A percentile compares a stretch with the other conserved stretches of the same genome.
Evolutionary conservation across 2,329 filamentous ascomycete species (phyloP).

Genomic region (Exophiala oligosperma): DNA sequence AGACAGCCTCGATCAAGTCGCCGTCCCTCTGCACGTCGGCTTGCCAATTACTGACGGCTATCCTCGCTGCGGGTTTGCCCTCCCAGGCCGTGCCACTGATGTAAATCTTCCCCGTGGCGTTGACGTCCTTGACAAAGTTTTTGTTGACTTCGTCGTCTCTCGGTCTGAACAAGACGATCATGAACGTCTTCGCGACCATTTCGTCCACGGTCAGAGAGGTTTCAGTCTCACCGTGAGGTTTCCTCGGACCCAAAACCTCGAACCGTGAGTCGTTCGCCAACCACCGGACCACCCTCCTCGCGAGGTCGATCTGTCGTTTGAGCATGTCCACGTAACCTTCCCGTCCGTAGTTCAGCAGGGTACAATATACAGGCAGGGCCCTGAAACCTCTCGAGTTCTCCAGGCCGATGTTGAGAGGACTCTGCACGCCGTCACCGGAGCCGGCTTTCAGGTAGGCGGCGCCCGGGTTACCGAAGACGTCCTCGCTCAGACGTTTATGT

Average conservation of each 20-base stretch:
- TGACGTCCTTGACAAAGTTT: conserved; percentile 69
- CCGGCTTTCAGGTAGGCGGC: conserved; percentile 64
- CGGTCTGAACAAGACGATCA: conserved; percentile 77
- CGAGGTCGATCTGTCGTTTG: conserved; percentile 68
- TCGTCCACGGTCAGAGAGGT: conserved; percentile 24
- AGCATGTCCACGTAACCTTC: conserved; percentile 70
- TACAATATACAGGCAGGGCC: conserved; percentile 84
- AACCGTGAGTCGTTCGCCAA: conserved; percentile 63
- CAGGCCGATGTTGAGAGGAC: conserved; percentile 80
- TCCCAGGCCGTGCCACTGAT: conserved; percentile 81
- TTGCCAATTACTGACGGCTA: conserved; percentile 85
- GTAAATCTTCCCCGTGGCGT: conserved; percentile 72
- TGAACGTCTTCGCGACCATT: conserved; percentile 58
- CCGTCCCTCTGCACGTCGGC: conserved; percentile 69
- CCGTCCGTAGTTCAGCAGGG: conserved; percentile 71
- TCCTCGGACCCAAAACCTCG: conserved; percentile 54
- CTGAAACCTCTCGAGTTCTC: conserved; percentile 92
- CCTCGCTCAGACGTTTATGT: conserved; percentile 55
- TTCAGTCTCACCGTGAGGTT: conserved; percentile 45
- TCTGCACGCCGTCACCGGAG: conserved; percentile 58
- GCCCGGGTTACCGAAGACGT: conserved; percentile 79
- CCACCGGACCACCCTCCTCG: conserved; percentile 65
- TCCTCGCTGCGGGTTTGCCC: conserved; percentile 70
- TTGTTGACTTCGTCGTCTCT: conserved; percentile 64
- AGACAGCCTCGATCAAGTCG: conserved; percentile 62